Evolutionary conservation across 139 green algal genomes (phyloP), one percentile per base, ranked within the genome.

Genomic region (Micractinium sp.): DNA sequence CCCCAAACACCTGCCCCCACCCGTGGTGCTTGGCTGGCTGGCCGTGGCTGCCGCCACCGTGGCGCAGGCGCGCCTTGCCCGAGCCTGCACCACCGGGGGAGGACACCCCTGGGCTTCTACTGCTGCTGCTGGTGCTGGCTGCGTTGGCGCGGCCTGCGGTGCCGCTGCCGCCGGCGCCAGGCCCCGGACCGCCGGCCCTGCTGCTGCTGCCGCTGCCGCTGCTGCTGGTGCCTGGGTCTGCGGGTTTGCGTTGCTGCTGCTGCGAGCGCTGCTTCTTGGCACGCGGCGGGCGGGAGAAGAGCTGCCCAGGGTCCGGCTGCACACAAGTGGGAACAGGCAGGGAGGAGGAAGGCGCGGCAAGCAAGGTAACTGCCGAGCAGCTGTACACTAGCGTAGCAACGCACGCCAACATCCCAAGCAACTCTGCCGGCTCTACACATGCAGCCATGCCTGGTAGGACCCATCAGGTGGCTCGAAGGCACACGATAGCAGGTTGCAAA

Each of bases 1-100:
- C 88, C 31, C 92, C 92, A 39, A 94, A 53, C 23, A 76, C 60
- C 0, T 69, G 88, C 15, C 29, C 74, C 78, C 69, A 91, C 29
- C 38, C 22, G 31, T 31, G n/a, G 39, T 39, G 22, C 73, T 39
- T 31, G 63, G 91, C 90, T 86, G 94, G 41, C 0, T 71, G 53
- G 31, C 12, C 23, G 29, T 0, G 63, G 29, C 36, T 79, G 27
- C 53, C 61, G 22, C 36, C 20, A 9, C 47, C 47, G 47, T 18
- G 23, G 53, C 91, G 88, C 93, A 35, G 9, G 41, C 36, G 31
- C 31, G 56, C 25, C 29, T 88, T 16, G 79, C 47, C 47, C 9
- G 47, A 5, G 7, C 7, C 7, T 56, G 47, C 47, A 56, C 47
- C 47, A 16, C 47, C 47, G 7, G 47, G 47, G 5, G 47, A 56